A percentile compares a stretch with the other conserved stretches of the same genome.
These are phyloP conservation scores for Phaseolus lunatus DNA, from an alignment of 306 rosid genomes.

Conservation along the genomic window DNA sequence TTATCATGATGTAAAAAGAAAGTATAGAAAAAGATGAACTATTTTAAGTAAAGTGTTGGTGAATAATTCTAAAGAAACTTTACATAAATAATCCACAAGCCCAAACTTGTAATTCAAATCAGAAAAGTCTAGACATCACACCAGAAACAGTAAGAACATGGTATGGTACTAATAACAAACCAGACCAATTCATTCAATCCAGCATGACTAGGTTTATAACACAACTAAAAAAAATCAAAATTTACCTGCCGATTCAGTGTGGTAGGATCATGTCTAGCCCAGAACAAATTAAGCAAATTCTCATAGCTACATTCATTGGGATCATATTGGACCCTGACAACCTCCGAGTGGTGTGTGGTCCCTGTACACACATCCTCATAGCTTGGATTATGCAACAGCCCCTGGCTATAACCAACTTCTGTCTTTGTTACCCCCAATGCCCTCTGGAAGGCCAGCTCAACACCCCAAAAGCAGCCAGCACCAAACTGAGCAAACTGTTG, in stretches of 20 bases:
- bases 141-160: slow-evolving; percentile 25
- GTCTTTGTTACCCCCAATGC: slow-evolving; percentile 79
- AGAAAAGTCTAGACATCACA: slow-evolving; percentile 1
- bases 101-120: slow-evolving; percentile 5
- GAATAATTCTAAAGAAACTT: slow-evolving; percentile 9
- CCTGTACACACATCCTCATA: slow-evolving; percentile 80
- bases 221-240: not conserved
- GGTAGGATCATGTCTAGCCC: slow-evolving; percentile 89
- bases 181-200: slow-evolving; percentile 36
- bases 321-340: slow-evolving; percentile 85
- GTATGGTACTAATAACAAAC: not conserved
- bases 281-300: slow-evolving; percentile 70
- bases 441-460: slow-evolving; percentile 87
- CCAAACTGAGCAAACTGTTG: slow-evolving; percentile 90
- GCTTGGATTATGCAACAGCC: slow-evolving; percentile 67
- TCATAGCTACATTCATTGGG: slow-evolving; percentile 73
- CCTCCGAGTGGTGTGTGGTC: slow-evolving; percentile 71
- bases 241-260: slow-evolving; percentile 84
- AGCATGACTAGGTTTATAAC: not conserved
- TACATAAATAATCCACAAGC: not conserved
- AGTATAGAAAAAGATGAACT: slow-evolving; percentile 12
- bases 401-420: slow-evolving; percentile 90
- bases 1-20: slow-evolving; percentile 24
- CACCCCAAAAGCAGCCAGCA: slow-evolving; percentile 98
- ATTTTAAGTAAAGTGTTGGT: not conserved